Conservation (phyloP, 139 green algal genomes). For the Desmodesmus armatus region DNA sequence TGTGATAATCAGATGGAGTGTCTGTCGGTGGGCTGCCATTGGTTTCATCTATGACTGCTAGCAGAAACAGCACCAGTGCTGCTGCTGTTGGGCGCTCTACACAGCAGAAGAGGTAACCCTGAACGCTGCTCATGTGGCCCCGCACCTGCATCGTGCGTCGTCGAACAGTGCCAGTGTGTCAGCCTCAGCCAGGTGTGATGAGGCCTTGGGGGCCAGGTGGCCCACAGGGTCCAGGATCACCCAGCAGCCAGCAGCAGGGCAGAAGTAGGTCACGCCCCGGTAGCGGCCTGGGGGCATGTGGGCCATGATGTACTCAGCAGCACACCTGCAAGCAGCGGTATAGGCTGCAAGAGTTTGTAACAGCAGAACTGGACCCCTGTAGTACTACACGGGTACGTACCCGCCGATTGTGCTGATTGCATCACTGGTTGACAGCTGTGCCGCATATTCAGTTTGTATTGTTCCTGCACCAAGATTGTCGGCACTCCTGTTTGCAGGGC, state of each 20-base stretch:
- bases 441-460: background rate
- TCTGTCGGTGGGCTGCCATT: no score
- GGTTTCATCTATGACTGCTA: no score
- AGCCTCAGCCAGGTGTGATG: constrained; percentile 54
- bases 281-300: constrained; percentile 19
- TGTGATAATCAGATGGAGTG: no score
- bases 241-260: constrained; percentile 40
- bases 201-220: constrained; percentile 29
- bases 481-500: background rate
- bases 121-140: no score
- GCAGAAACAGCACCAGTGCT: no score
- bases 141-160: constrained; percentile 63
- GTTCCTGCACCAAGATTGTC: background rate
- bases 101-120: no score
- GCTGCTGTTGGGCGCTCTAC: no score
- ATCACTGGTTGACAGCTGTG: background rate
- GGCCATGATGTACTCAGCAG: constrained; percentile 39
- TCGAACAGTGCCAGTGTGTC: constrained; percentile 66
- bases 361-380: background rate
- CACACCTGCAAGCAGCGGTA: background rate
- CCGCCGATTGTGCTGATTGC: background rate
- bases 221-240: constrained; percentile 47
- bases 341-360: background rate
- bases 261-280: constrained; percentile 61
- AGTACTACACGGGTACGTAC: background rate